Evolutionary conservation across 2,329 filamentous ascomycete genomes (phyloP), one percentile per base, ranked within the genome.

Genomic region (Cytospora chrysosperma): DNA sequence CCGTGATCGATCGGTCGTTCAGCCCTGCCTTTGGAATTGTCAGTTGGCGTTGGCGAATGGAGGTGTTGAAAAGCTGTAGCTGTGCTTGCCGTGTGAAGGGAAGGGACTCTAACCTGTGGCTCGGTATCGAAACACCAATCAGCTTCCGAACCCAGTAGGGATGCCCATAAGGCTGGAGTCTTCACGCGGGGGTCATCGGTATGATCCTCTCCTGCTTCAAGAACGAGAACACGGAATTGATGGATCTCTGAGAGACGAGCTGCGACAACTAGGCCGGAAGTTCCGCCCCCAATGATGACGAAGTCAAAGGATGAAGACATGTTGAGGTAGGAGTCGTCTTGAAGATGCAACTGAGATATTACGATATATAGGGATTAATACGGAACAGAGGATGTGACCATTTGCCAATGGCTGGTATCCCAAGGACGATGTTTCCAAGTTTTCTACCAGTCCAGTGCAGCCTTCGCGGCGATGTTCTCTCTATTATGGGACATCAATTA

Each of bases 241-340:
- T 70, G 68, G 62, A 76, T 70, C 63, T 78, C 76, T 4, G 56
- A 59, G 21, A 82, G 74, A 51, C 80, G 76, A 57, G 73, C 74
- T 17, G 79, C 80, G 56, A 82, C 73, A 1, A 79, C 76, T 56
- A 81, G 76, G 17, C 80, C 80, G 24, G 79, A 75, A 2, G 80
- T 82, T 12, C 80, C 80, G n/a, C 80, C 80, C 47, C 80, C 80
- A 24, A 81, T 77, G 56, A 82, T 74, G 65, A 82, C 70, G 69
- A 79, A 82, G 70, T 82, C 78, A 72, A 77, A 81, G 5, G 43
- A 53, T 24, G 40, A 10, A 3, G 47, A 27, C 60, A 62, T 62
- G 0, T 57, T 40, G 19, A 30, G n/a, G 26, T 26, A 51, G 21
- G 49, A 51, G 10, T 27, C 9, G 4, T 17, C 49, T 51, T 51